Percentiles rank a stretch among this genome's conserved stretches.
Evolutionary conservation across 192 early-diverging fungal genomes (phyloP).

Genomic region (Kickxella alabastrina): DNA sequence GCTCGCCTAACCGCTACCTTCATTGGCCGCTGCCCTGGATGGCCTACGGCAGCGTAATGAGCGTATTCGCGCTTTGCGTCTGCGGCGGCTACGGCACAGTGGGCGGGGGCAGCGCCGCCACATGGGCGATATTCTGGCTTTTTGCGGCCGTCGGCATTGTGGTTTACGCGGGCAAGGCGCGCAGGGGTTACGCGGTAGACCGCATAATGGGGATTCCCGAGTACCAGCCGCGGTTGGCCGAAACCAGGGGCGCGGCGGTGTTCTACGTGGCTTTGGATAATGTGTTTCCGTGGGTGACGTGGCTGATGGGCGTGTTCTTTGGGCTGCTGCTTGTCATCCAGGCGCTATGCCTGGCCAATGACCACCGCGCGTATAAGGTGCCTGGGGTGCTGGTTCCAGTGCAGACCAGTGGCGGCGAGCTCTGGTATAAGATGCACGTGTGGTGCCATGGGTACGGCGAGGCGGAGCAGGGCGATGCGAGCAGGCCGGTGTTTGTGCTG

Average conservation of each 20-base stretch:
- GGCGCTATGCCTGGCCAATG: conserved; percentile 46
- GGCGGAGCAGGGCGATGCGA: conserved; percentile 3
- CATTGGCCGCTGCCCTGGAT: conserved; percentile 49
- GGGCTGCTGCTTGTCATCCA: conserved; percentile 45
- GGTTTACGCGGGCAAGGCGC: conserved; percentile 44
- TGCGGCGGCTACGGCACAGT: conserved; percentile 32
- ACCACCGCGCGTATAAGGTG: conserved; percentile 22
- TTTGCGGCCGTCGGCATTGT: conserved; percentile 13
- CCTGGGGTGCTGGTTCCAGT: conserved; percentile 46
- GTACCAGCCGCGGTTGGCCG: conserved; percentile 35
- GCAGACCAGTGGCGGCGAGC: conserved; percentile 40
- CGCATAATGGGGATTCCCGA: conserved; percentile 53
- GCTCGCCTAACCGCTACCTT: conserved; percentile 42
- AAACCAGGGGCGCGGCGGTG: conserved; percentile 29
- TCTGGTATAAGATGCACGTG: conserved; percentile 48
- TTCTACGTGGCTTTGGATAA: conserved; percentile 35
- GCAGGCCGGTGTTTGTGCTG: conserved; percentile 42
- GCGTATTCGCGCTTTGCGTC: conserved; percentile 26
- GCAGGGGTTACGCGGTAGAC: conserved; percentile 50
- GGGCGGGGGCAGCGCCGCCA: conserved; percentile 14
- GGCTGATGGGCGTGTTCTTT: conserved; percentile 36
- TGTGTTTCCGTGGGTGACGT: conserved; percentile 35
- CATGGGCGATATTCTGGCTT: conserved; percentile 42
- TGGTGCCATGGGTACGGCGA: conserved; percentile 38
- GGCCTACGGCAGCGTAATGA: conserved; percentile 30